These are phyloP conservation scores for Suhomyces chickasaworum DNA, from an alignment of 1,139 yeast genomes.

Conservation along the genomic window DNA sequence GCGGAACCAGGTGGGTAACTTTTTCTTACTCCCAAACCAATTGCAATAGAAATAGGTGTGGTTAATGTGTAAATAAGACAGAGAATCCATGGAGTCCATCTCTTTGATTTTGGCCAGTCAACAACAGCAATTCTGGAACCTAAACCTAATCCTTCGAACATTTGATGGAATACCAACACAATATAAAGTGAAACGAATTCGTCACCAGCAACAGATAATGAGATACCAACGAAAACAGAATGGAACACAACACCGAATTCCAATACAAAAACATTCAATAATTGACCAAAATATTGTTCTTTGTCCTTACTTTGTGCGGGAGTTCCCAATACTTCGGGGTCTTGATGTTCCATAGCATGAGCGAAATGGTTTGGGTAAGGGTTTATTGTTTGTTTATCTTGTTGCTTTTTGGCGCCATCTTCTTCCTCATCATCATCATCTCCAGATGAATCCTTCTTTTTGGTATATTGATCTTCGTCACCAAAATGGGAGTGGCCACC, in stretches of 20 bases:
- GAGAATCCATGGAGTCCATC: constrained; percentile 59
- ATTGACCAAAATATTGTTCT: constrained; percentile 49
- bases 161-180: constrained; percentile 86
- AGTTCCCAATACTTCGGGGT: constrained; percentile 49
- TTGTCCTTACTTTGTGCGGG: constrained; percentile 37
- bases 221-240: constrained; percentile 75
- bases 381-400: constrained; percentile 13
- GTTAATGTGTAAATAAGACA: constrained; percentile 66
- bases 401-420: constrained; percentile 21
- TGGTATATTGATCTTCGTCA: constrained; percentile 34
- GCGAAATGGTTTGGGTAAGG: constrained; percentile 47
- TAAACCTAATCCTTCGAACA: constrained; percentile 90
- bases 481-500: constrained; percentile 56
- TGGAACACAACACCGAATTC: constrained; percentile 85
- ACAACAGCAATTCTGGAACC: constrained; percentile 83
- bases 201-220: constrained; percentile 69
- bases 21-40: constrained; percentile 80
- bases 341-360: constrained; percentile 56
- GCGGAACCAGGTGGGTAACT: constrained; percentile 63
- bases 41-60: constrained; percentile 82
- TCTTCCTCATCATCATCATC: constrained; percentile 18
- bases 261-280: constrained; percentile 53
- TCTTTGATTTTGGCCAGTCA: constrained; percentile 57
- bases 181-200: constrained; percentile 77
- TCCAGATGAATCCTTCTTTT: constrained; percentile 21